Percentiles rank a stretch among this genome's conserved stretches.
phyloP scores from a whole-genome alignment of 192 early-diverging fungal genomes.

The Backusella liffmaniae region DNA sequence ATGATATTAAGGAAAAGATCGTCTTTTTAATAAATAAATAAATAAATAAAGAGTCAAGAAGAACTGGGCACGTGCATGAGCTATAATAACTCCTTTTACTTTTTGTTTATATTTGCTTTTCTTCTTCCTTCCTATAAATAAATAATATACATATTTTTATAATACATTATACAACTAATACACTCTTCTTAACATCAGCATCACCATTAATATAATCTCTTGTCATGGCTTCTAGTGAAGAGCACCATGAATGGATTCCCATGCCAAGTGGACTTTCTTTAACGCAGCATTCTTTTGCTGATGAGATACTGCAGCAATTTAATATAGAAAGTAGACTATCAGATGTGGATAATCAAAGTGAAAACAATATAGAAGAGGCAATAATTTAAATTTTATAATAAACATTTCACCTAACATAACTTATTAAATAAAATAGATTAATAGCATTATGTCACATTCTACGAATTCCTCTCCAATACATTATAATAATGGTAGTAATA shows the following conservation, averaged over 20 bases:
- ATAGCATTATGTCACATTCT: neutral
- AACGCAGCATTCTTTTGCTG: constrained; percentile 22
- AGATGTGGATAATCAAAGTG: neutral
- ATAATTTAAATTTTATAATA: neutral
- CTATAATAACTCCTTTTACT: neutral
- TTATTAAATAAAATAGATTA: neutral
- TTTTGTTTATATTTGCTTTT: constrained; percentile 7
- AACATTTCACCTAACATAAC: neutral
- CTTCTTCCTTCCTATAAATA: neutral
- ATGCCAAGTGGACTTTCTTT: constrained; percentile 12
- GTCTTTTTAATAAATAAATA: constrained; percentile 11
- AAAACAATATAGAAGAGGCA: neutral
- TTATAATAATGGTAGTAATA: neutral
- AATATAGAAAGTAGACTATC: constrained; percentile 10
- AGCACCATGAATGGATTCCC: constrained; percentile 19
- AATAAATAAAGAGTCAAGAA: neutral
- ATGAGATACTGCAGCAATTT: constrained; percentile 29
- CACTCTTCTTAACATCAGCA: neutral
- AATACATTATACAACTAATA: neutral
- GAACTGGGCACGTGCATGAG: neutral
- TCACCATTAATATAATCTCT: neutral
- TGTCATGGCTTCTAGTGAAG: neutral
- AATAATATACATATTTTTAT: neutral
- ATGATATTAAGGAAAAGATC: neutral
- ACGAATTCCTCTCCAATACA: neutral